Evolutionary conservation across 345 rosid genomes (phyloP).

Genomic region (Citrus australasica): DNA sequence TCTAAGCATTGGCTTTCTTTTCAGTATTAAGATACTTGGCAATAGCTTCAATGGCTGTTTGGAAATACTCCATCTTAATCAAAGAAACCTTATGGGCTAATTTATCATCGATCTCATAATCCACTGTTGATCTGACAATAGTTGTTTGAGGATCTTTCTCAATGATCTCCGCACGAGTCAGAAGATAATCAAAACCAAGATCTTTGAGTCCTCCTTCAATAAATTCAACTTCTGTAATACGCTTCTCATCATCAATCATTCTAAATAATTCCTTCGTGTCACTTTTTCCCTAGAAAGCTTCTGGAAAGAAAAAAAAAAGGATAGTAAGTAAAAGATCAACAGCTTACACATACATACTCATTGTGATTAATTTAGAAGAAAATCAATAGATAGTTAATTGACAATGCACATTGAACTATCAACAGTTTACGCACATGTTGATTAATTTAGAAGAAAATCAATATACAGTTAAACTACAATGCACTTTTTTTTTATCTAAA

Average conservation of each 20-base stretch:
- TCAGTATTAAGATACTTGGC: conserved; percentile 19
- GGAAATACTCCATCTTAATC: background rate
- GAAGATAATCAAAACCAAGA: conserved; percentile 22
- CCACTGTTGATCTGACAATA: conserved; percentile 11
- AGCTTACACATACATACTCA: no score
- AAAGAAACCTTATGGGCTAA: conserved; percentile 16
- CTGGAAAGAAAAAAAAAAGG: no score
- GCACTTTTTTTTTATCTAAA: no score
- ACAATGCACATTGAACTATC: no score
- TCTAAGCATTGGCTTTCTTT: background rate
- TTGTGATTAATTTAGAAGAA: no score
- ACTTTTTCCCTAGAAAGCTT: no score
- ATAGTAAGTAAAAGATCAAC: no score
- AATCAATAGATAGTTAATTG: no score
- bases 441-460: no score
- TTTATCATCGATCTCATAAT: conserved; percentile 34
- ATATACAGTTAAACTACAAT: no score
- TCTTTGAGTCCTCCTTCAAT: conserved; percentile 32
- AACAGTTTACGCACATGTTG: no score
- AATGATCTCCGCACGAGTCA: conserved; percentile 24
- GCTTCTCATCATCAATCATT: conserved; percentile 28
- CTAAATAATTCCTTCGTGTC: conserved; percentile 24
- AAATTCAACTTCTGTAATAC: background rate
- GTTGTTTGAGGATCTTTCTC: conserved; percentile 25
- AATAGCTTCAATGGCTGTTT: conserved; percentile 21